A percentile compares a stretch with the other conserved stretches of the same genome.
Conservation (phyloP, 805 yeast species). For the Komagataella kurtzmanii region DNA sequence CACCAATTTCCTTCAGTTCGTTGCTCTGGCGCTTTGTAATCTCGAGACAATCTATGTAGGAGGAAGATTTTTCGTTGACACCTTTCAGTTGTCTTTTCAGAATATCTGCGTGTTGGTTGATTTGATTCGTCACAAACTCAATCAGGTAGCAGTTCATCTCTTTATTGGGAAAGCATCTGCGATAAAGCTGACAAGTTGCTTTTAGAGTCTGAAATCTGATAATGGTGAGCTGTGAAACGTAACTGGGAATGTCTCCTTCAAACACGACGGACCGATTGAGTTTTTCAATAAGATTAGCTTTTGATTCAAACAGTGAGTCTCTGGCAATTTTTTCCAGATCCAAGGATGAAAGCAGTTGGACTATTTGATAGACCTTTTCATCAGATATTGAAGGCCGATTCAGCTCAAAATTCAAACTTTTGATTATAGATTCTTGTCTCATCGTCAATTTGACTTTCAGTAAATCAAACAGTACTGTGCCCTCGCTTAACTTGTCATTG, state of each 20-base stretch:
- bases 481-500: background rate
- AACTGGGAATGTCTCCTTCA: slow-evolving; percentile 39
- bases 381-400: slow-evolving; percentile 18
- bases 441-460: slow-evolving; percentile 6
- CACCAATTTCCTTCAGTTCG: slow-evolving; percentile 49
- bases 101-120: slow-evolving; percentile 41
- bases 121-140: slow-evolving; percentile 64
- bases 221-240: slow-evolving; percentile 47
- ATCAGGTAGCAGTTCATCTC: slow-evolving; percentile 35
- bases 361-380: slow-evolving; percentile 13
- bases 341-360: slow-evolving; percentile 16
- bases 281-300: slow-evolving; percentile 30
- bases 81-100: slow-evolving; percentile 60
- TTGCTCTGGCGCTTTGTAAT: slow-evolving; percentile 44
- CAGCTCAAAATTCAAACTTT: slow-evolving; percentile 8
- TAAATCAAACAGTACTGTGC: slow-evolving; percentile 7
- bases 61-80: slow-evolving; percentile 35
- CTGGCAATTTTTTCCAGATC: slow-evolving; percentile 34
- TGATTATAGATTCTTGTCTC: slow-evolving; percentile 8
- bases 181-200: slow-evolving; percentile 42
- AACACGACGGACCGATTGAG: slow-evolving; percentile 36
- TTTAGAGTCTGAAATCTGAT: slow-evolving; percentile 48
- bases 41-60: slow-evolving; percentile 41
- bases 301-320: slow-evolving; percentile 30
- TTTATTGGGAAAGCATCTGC: slow-evolving; percentile 29